Base-by-base conservation (phyloP, 768 basidiomycete species). In the Austroboletus festivus region DNA sequence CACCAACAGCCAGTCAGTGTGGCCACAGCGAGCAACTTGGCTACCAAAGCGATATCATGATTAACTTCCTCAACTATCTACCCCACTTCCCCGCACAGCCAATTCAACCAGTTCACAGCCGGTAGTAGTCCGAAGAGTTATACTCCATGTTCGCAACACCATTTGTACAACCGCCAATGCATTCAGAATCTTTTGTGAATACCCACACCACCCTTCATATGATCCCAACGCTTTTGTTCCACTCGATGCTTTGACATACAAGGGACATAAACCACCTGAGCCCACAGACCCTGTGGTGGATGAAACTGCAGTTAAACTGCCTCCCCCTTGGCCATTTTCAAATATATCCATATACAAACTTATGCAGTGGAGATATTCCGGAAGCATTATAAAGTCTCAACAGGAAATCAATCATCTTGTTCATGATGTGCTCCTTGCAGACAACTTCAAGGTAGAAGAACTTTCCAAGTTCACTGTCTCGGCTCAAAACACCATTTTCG, bases 331-430 rank as follows among this genome's bases (percentile, higher is more conserved):
- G 56, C 56, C 54, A 9, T 57, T 53, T 50, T 18, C 4, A 22
- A 57, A 50, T 35, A 57, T 57, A 50, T 35, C 34, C 0, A 46
- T 52, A 5, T 57, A 50, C 50, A 28, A 23, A 13, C 13, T 57
- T 1, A 55, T 57, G 50, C 20, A 20, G 3, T 56, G 53, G 55
- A 41, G 30, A 33, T 13, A 46, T 12, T 40, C 46, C 3, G 31
- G 55, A 11, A 56, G 24, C 22, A 34, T 19, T 12, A 24, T 38
- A 7, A 56, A 53, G 28, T 50, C 48, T 0, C 41, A 3, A 46
- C 23, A 3, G 9, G 19, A 33, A n/a, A n/a, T n/a, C n/a, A n/a
- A n/a, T n/a, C n/a, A n/a, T n/a, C 22, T 49, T 2, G 48, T 49
- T 7, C 28, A 24, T 6, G 48, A 43, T 12, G 35, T 37, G 4